Conservation (phyloP, 129 eudicot species). For the Artemisia annua region DNA sequence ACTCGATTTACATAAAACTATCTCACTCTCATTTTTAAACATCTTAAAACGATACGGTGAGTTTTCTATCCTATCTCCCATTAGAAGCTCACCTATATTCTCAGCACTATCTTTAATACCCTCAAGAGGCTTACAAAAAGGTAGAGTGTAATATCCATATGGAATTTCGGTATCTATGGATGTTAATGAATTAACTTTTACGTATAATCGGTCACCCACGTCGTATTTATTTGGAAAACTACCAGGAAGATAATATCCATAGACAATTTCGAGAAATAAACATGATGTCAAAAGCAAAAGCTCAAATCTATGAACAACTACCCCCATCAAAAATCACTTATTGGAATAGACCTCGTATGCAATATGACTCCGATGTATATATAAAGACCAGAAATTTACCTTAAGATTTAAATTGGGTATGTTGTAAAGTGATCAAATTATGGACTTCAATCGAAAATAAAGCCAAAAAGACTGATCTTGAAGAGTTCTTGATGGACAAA, state of each 20-base stretch:
- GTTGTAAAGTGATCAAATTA: slow-evolving; percentile 10
- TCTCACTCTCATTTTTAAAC: slow-evolving; percentile 31
- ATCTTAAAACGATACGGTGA: slow-evolving; percentile 35
- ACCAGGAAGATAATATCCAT: slow-evolving; percentile 45
- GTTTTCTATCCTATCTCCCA: slow-evolving; percentile 45
- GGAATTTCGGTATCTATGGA: slow-evolving; percentile 47
- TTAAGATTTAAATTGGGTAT: slow-evolving; percentile 14
- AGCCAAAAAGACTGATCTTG: too few species aligned
- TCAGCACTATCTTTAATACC: slow-evolving; percentile 40
- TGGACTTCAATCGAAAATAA: slow-evolving; percentile 1
- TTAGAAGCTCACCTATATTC: slow-evolving; percentile 44
- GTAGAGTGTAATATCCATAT: slow-evolving; percentile 35
- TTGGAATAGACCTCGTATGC: slow-evolving; percentile 8
- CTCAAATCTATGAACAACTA: slow-evolving; percentile 12
- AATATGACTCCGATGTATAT: slow-evolving; percentile 23
- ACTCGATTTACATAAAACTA: slow-evolving; percentile 33
- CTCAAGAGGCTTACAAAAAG: slow-evolving; percentile 33
- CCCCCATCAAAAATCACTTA: slow-evolving; percentile 30
- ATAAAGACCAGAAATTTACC: slow-evolving; percentile 20
- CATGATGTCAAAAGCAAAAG: slow-evolving; percentile 18
- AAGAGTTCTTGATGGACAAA: too few species aligned
- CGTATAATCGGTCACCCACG: slow-evolving; percentile 29
- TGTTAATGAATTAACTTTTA: slow-evolving; percentile 41
- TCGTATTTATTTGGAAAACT: slow-evolving; percentile 36
- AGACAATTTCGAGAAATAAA: slow-evolving; percentile 18